Conservation (phyloP, 2,329 filamentous ascomycete species). For the Gaeumannomyces sp. region DNA sequence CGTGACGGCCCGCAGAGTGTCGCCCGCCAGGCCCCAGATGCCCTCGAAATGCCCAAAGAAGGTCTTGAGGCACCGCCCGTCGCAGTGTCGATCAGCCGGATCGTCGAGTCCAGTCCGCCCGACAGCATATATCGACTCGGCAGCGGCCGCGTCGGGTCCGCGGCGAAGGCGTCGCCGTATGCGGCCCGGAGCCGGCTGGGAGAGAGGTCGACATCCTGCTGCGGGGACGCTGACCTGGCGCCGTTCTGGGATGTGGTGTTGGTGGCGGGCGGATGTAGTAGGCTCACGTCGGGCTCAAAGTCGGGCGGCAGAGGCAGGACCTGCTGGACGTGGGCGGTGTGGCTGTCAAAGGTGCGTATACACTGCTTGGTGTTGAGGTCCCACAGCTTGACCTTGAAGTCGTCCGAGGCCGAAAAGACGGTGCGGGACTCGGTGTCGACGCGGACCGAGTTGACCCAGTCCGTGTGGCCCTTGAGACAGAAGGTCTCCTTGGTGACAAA, state of each 20-base stretch:
- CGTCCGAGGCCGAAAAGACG: slow-evolving; percentile 88
- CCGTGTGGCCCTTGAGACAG: slow-evolving; percentile 73
- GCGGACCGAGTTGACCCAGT: slow-evolving; percentile 96
- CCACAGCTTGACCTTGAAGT: slow-evolving; percentile 74
- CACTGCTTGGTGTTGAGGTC: slow-evolving; percentile 70
- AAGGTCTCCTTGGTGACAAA: slow-evolving; percentile 79
- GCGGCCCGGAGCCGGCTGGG: slow-evolving; percentile 35
- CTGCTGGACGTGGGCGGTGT: slow-evolving; percentile 94
- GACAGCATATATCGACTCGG: slow-evolving; percentile 91
- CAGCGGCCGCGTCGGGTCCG: slow-evolving; percentile 56
- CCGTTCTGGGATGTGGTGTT: slow-evolving; percentile 13
- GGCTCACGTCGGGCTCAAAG: slow-evolving; percentile 77
- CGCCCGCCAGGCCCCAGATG: slow-evolving; percentile 86
- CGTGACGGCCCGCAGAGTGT: slow-evolving; percentile 51
- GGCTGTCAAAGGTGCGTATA: slow-evolving; percentile 73
- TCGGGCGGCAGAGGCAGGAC: slow-evolving; percentile 77
- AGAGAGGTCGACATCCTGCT: slow-evolving; percentile 28
- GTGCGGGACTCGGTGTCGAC: slow-evolving; percentile 78
- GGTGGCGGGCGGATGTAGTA: slow-evolving; percentile 26
- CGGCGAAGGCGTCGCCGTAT: slow-evolving; percentile 58
- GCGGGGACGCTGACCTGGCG: slow-evolving; percentile 6
- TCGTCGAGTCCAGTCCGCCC: slow-evolving; percentile 82
- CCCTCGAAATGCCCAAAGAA: slow-evolving; percentile 97
- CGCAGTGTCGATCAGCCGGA: slow-evolving; percentile 85
- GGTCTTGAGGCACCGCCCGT: slow-evolving; percentile 75